These are phyloP conservation scores for Holtermanniella nyarrowii DNA, from an alignment of 768 basidiomycete genomes.

Conservation along the genomic window DNA sequence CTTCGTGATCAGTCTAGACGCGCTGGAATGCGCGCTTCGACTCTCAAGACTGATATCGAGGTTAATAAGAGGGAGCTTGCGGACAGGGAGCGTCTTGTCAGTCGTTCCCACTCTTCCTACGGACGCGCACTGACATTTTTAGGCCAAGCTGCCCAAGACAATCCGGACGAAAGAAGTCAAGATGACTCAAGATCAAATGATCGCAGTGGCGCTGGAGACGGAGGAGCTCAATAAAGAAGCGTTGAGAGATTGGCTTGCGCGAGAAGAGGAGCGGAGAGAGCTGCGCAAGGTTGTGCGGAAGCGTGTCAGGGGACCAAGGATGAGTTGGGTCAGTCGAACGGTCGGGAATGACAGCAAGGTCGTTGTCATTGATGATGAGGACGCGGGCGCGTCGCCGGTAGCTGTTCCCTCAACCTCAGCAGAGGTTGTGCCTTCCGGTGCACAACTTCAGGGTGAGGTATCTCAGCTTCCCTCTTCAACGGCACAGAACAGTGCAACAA, in stretches of 20 bases:
- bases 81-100: background rate
- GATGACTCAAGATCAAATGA: slow-evolving; percentile 36
- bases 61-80: slow-evolving; percentile 4
- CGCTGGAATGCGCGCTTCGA: slow-evolving; percentile 26
- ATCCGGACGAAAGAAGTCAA: slow-evolving; percentile 22
- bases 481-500: background rate
- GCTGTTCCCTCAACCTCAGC: background rate
- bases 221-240: slow-evolving; percentile 36
- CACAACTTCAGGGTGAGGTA: background rate
- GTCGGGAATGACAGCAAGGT: slow-evolving; percentile 21
- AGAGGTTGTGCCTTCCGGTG: background rate
- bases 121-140: slow-evolving; percentile 14
- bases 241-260: slow-evolving; percentile 31
- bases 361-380: slow-evolving; percentile 8
- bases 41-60: slow-evolving; percentile 25
- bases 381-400: background rate
- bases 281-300: slow-evolving; percentile 29
- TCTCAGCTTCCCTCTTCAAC: background rate
- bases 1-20: slow-evolving; percentile 23
- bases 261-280: slow-evolving; percentile 34
- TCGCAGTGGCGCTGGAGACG: slow-evolving; percentile 33
- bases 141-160: slow-evolving; percentile 10
- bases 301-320: slow-evolving; percentile 33
- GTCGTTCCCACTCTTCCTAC: background rate
- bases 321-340: slow-evolving; percentile 37